Evolutionary conservation across 208 protist genomes (phyloP).

Genomic region (Trypanosomatidae sp.): DNA sequence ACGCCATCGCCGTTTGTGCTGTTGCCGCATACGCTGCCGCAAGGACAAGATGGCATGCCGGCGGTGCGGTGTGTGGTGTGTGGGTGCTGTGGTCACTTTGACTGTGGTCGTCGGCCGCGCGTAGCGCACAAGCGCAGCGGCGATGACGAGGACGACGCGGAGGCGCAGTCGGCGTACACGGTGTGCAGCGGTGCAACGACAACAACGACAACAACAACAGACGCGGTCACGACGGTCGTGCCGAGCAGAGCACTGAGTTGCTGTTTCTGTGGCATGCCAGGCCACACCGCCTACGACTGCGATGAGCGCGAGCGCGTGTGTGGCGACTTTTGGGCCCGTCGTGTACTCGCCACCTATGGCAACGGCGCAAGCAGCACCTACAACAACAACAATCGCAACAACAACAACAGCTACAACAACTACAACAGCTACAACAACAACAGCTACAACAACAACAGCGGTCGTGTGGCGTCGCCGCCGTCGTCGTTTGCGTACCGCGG

Average conservation of each 20-base stretch:
- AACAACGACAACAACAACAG: background rate
- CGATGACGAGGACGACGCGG: no score
- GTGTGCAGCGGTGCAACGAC: constrained; percentile 1
- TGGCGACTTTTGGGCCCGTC: constrained; percentile 14
- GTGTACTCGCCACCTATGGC: background rate
- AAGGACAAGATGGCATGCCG: constrained; percentile 16
- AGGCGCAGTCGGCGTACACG: no score
- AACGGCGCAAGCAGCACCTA: constrained; percentile 1
- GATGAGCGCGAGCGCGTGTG: constrained; percentile 13
- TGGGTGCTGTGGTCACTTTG: constrained; percentile 39
- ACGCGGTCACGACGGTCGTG: constrained; percentile 3
- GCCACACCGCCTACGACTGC: constrained; percentile 63
- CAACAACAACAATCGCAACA: constrained; percentile 1
- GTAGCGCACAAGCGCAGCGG: no score
- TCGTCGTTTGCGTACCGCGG: no score
- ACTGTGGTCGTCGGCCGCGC: constrained; percentile 26
- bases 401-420: constrained; percentile 2
- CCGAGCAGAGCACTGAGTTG: constrained; percentile 13
- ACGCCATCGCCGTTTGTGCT: constrained; percentile 37
- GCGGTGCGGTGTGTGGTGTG: constrained; percentile 51
- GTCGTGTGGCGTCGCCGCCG: no score
- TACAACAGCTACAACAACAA: background rate
- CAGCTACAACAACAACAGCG: constrained; percentile 1
- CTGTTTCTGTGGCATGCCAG: constrained; percentile 41
- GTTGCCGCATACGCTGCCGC: constrained; percentile 1